Evolutionary conservation across 768 basidiomycete genomes (phyloP), one percentile per base, ranked within the genome.

Genomic region (Cystoderma amianthinum): DNA sequence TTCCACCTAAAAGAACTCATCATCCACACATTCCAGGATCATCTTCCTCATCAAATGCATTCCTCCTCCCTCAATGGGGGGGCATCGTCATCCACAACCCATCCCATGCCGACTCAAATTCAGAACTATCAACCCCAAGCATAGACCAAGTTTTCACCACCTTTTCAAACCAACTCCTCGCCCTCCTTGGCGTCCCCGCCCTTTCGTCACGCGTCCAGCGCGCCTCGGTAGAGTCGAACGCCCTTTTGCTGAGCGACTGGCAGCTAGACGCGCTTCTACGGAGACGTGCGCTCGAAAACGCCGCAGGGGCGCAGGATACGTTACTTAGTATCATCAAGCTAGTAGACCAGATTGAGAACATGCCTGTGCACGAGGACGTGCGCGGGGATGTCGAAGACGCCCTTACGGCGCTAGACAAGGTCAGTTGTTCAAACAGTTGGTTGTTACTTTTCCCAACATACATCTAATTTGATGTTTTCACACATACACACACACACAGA

Each of bases 1-100:
- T 6, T 32, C 38, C 12, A 43, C 32, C 1, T 13, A 28, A 15
- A 49, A 28, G n/a, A n/a, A n/a, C 36, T 52, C 49, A 18, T 12
- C 10, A 43, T 44, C 34, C 44, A 22, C n/a, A 2, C 13, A 7
- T n/a, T 40, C 16, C 54, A 84, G 85, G 72, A 16, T 57, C 50
- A 5, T 58, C 64, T 0, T 70, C 72, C 15, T 53, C 60, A 2
- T 78, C 79, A 5, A 71, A 67, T 37, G 78, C 91, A 5, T 97
- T 98, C 67, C 72, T 95, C 15, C 68, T 94, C 0, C 94, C 95
- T 0, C 95, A 98, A 59, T 94, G 89, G 83, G 95, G 95, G 23
- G 82, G 91, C 17, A 83, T 98, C 39, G 74, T 85, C 42, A 72
- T 98, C 44, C 65, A 78, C 50, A 91, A 93, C 56, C 76, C 76